A percentile compares a stretch with the other conserved stretches of the same genome.
These are phyloP conservation scores for Xylaria sp. DNA, from an alignment of 2,329 filamentous ascomycete genomes.

Conservation along the genomic window DNA sequence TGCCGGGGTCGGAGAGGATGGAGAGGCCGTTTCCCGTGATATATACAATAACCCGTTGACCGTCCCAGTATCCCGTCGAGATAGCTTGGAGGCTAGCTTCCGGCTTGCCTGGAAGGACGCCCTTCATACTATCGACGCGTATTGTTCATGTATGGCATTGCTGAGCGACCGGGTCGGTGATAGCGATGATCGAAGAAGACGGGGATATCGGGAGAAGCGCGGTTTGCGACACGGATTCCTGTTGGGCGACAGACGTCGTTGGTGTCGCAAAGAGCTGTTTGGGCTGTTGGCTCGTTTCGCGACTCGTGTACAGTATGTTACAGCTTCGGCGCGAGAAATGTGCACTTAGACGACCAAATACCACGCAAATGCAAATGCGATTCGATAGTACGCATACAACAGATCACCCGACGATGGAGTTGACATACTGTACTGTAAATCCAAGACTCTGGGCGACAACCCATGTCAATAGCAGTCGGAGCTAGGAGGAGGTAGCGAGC, in stretches of 20 bases:
- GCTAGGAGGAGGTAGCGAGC: no score
- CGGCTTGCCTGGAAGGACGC: constrained; percentile 55
- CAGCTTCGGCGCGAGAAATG: neutral
- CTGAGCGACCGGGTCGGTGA: constrained; percentile 23
- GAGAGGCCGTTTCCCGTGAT: constrained; percentile 88
- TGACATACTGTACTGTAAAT: neutral
- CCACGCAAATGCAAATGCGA: neutral
- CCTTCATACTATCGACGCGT: constrained; percentile 49
- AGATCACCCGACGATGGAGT: no score
- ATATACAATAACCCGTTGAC: constrained; percentile 61
- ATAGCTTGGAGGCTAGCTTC: constrained; percentile 54
- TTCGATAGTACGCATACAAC: neutral
- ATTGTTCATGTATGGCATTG: constrained; percentile 36
- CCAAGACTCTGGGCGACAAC: constrained; percentile 2
- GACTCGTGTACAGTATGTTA: neutral
- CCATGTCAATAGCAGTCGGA: constrained; percentile 22
- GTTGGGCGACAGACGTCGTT: neutral
- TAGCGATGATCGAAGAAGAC: neutral
- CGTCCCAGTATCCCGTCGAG: constrained; percentile 53
- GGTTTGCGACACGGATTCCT: constrained; percentile 21
- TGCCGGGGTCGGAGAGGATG: constrained; percentile 75
- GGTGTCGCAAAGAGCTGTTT: constrained; percentile 5
- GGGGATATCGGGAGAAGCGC: constrained; percentile 5
- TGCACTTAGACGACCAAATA: neutral
- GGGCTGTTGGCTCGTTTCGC: constrained; percentile 1